A percentile compares a stretch with the other conserved stretches of the same genome.
Evolutionary conservation across 2,329 filamentous ascomycete species (phyloP).

Genomic region (Sarocladium strictum): DNA sequence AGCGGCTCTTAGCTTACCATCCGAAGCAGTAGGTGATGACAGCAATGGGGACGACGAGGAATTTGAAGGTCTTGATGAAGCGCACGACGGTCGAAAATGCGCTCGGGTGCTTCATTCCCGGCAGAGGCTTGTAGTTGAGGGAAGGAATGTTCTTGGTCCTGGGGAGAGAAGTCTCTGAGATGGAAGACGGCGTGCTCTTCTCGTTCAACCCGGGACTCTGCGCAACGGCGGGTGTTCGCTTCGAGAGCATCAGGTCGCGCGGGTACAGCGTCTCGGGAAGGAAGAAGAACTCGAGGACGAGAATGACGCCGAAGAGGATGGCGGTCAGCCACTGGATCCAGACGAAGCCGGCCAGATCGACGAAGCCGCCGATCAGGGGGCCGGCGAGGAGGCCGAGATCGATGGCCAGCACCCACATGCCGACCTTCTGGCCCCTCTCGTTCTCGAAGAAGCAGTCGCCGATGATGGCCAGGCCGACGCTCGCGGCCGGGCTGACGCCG

Average conservation of each 20-base stretch:
- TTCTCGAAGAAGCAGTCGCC: conserved; percentile 52
- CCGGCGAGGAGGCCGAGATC: conserved; percentile 45
- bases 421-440: conserved; percentile 49
- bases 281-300: conserved; percentile 42
- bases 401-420: conserved; percentile 51
- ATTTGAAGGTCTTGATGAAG: conserved; percentile 41
- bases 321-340: conserved; percentile 52
- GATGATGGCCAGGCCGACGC: conserved; percentile 48
- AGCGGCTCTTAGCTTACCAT: conserved; percentile 24
- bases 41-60: conserved; percentile 36
- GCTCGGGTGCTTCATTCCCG: conserved; percentile 45
- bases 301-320: conserved; percentile 43
- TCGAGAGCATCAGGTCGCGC: conserved; percentile 39
- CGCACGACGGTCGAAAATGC: conserved; percentile 37
- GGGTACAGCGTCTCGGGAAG: conserved; percentile 53
- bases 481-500: conserved; percentile 46
- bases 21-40: conserved; percentile 44
- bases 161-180: not conserved
- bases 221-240: conserved; percentile 9
- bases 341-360: conserved; percentile 36
- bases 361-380: conserved; percentile 40
- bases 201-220: conserved; percentile 3
- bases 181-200: conserved; percentile 16
- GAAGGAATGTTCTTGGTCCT: conserved; percentile 38
- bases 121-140: conserved; percentile 38